Evolutionary conservation across 306 rosid genomes (phyloP).

Genomic region (Alnus rubra): DNA sequence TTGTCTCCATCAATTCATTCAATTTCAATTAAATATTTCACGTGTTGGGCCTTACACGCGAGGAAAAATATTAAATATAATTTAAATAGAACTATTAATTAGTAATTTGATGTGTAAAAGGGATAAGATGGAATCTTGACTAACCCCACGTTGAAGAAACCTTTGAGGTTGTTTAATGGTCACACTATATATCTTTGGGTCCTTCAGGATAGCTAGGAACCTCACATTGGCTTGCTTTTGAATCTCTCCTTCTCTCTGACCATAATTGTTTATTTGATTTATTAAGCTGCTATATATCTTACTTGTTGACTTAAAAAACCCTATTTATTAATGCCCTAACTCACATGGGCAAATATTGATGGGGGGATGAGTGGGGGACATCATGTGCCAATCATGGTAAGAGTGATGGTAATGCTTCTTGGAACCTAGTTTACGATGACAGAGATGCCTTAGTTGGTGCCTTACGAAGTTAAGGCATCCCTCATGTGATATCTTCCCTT

Average conservation of each 20-base stretch:
- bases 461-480: constrained; percentile 36
- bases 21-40: too few species aligned
- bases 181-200: constrained; percentile 30
- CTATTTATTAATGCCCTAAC: neutral
- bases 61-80: too few species aligned
- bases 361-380: constrained; percentile 21
- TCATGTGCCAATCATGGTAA: constrained; percentile 38
- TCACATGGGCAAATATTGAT: constrained; percentile 22
- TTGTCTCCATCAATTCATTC: too few species aligned
- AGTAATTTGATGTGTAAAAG: constrained; percentile 34
- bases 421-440: constrained; percentile 42
- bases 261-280: constrained; percentile 4
- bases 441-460: constrained; percentile 42
- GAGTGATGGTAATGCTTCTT: constrained; percentile 33
- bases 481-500: constrained; percentile 58
- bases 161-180: constrained; percentile 42
- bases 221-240: constrained; percentile 33
- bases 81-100: too few species aligned
- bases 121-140: constrained; percentile 64
- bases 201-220: constrained; percentile 34
- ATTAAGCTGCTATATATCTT: neutral
- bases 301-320: constrained; percentile 7
- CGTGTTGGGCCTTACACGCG: too few species aligned
- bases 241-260: neutral
- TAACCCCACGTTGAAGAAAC: constrained; percentile 22